A percentile compares a stretch with the other conserved stretches of the same genome.
Evolutionary conservation across 306 rosid genomes (phyloP).

Genomic region (Cotoneaster glaucophyllus): DNA sequence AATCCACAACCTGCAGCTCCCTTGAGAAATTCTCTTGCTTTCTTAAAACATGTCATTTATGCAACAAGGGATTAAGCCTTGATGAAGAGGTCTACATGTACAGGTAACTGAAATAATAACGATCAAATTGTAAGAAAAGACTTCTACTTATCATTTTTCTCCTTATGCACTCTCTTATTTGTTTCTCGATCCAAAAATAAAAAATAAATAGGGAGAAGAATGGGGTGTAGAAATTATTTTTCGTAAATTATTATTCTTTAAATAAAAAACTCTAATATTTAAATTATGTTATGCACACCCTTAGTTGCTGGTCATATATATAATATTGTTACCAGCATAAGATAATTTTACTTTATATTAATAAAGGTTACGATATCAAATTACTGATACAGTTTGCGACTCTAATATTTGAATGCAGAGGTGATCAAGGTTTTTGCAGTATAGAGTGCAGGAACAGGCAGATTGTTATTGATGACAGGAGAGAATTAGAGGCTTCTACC

Average conservation of each 20-base stretch:
- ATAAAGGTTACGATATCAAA: too few relatives aligned
- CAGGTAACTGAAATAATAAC: conserved; percentile 21
- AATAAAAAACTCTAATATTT: too few relatives aligned
- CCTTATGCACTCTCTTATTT: too few relatives aligned
- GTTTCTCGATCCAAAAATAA: too few relatives aligned
- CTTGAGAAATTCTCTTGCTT: conserved; percentile 13
- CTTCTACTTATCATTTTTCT: too few relatives aligned
- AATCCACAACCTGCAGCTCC: not conserved
- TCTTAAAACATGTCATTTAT: conserved; percentile 37
- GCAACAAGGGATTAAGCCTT: conserved; percentile 35
- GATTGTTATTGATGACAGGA: conserved; percentile 35
- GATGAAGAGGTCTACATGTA: conserved; percentile 53
- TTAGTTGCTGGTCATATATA: too few relatives aligned
- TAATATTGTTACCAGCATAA: not conserved
- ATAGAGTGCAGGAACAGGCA: conserved; percentile 37
- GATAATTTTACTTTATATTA: too few relatives aligned
- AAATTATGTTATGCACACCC: too few relatives aligned
- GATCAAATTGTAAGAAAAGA: too few relatives aligned
- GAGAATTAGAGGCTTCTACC: conserved; percentile 37
- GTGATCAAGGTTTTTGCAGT: conserved; percentile 47
- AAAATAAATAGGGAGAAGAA: too few relatives aligned
- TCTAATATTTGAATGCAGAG: conserved; percentile 23
- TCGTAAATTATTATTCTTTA: too few relatives aligned
- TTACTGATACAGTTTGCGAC: not conserved
- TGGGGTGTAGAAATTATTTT: too few relatives aligned